Percentiles rank a stretch among this genome's conserved stretches.
phyloP scores from a whole-genome alignment of 2,329 filamentous ascomycete genomes.

The Fusarium nodosum region DNA sequence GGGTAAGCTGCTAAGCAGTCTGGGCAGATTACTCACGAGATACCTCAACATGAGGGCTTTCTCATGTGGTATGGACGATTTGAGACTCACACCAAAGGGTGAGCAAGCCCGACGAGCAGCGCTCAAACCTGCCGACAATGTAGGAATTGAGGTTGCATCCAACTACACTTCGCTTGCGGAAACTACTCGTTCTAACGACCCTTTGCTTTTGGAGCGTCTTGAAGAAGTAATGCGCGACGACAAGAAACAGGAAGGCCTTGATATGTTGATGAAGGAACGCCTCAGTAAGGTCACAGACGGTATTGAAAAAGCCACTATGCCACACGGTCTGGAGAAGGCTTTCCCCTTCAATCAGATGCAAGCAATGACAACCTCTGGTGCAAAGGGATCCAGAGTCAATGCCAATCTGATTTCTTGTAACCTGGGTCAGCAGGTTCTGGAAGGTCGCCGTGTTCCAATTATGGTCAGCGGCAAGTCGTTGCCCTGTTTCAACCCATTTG shows the following conservation, averaged over 20 bases:
- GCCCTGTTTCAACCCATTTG: constrained; percentile 93
- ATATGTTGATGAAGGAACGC: constrained; percentile 83
- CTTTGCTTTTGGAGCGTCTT: constrained; percentile 80
- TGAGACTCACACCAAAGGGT: constrained; percentile 84
- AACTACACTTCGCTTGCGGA: constrained; percentile 89
- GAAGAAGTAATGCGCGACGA: constrained; percentile 94
- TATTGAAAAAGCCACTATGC: constrained; percentile 84
- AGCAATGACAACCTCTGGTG: constrained; percentile 96
- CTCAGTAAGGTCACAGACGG: constrained; percentile 79
- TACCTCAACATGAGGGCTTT: constrained; percentile 95
- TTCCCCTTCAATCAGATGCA: constrained; percentile 99
- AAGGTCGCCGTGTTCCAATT: constrained; percentile 92
- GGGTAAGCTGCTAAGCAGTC: constrained; percentile 87
- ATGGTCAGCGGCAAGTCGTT: constrained; percentile 99
- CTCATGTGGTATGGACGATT: constrained; percentile 96
- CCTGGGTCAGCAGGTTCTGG: constrained; percentile 94
- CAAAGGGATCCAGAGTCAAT: constrained; percentile 93
- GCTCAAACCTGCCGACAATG: constrained; percentile 73
- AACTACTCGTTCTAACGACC: constrained; percentile 72
- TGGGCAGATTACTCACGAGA: constrained; percentile 90
- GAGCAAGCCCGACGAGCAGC: constrained; percentile 78
- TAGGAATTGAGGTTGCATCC: constrained; percentile 84
- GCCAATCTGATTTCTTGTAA: constrained; percentile 98
- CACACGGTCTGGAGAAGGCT: constrained; percentile 84
- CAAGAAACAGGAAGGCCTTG: constrained; percentile 89